Conservation (phyloP, 257 asterid genomes). For the Phtheirospermum japonicum region DNA sequence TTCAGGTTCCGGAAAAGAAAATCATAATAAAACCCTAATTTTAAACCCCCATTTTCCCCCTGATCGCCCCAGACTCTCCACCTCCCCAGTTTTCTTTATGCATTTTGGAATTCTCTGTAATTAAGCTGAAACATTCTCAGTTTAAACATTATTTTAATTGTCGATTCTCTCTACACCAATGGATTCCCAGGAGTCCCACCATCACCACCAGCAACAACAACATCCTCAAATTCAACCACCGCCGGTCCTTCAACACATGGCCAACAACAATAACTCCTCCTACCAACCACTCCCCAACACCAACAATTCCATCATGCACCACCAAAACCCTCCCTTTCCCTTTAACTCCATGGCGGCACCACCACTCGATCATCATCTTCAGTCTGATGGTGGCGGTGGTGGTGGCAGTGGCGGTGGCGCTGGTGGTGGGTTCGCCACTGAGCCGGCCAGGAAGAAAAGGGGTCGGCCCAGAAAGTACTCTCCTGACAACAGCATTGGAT, state of each 20-base stretch:
- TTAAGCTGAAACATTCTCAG: no score
- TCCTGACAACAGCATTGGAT: constrained; percentile 70
- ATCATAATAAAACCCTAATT: no score
- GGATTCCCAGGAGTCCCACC: background rate
- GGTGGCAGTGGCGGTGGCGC: constrained; percentile 32
- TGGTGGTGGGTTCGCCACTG: constrained; percentile 51
- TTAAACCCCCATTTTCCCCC: no score
- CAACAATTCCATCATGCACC: constrained; percentile 41
- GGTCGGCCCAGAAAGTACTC: constrained; percentile 92
- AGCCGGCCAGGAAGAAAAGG: constrained; percentile 65
- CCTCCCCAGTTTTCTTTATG: no score
- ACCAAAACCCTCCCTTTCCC: constrained; percentile 58
- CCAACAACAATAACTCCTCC: constrained; percentile 33
- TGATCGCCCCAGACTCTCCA: no score
- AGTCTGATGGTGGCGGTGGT: constrained; percentile 47
- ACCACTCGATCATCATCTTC: constrained; percentile 32
- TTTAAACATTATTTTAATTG: no score
- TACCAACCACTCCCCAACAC: constrained; percentile 36
- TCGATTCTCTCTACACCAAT: no score
- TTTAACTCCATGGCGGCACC: constrained; percentile 42
- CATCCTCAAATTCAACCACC: constrained; percentile 34
- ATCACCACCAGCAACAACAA: background rate
- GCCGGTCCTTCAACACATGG: constrained; percentile 33
- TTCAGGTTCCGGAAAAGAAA: no score
- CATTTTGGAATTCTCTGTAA: no score